A percentile compares a stretch with the other conserved stretches of the same genome.
These are phyloP conservation scores for Melaleuca quinquenervia DNA, from an alignment of 345 rosid genomes.

Conservation along the genomic window DNA sequence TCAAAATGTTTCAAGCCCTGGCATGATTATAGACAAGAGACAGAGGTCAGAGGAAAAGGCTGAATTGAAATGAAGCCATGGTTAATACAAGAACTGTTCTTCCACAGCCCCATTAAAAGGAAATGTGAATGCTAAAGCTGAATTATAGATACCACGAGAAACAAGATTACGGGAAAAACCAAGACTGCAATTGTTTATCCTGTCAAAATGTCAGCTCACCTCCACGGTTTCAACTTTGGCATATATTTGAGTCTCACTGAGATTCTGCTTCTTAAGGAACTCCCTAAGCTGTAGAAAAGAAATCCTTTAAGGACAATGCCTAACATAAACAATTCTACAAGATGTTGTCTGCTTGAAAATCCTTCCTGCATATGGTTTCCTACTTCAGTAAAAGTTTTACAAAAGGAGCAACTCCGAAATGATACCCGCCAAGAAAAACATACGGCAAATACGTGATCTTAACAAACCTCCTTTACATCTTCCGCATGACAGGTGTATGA, in stretches of 20 bases:
- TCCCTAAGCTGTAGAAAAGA: conserved; percentile 16
- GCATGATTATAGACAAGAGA: not conserved
- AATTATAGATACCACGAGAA: not conserved
- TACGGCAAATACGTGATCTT: not conserved
- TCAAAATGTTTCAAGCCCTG: conserved; percentile 22
- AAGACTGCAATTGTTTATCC: not conserved
- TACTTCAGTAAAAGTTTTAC: not conserved
- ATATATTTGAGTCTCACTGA: conserved; percentile 14
- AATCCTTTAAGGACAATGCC: not conserved
- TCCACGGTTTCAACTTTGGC: conserved; percentile 26
- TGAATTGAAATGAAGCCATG: not conserved
- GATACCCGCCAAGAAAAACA: not conserved
- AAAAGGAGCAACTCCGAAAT: not conserved
- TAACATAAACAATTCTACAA: not conserved
- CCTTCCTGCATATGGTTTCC: not conserved
- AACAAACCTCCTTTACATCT: conserved; percentile 18
- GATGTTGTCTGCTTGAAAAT: not conserved
- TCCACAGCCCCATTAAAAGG: not conserved
- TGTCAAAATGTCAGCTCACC: conserved; percentile 8
- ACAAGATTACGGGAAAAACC: not conserved
- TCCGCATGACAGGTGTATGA: conserved; percentile 18
- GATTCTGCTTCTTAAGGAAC: conserved; percentile 10
- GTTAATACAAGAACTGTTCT: not conserved
- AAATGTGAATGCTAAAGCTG: not conserved
- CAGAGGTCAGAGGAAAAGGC: not conserved